Evolutionary conservation across 2,329 filamentous ascomycete genomes (phyloP).

Genomic region (Penicillium verrucosum): DNA sequence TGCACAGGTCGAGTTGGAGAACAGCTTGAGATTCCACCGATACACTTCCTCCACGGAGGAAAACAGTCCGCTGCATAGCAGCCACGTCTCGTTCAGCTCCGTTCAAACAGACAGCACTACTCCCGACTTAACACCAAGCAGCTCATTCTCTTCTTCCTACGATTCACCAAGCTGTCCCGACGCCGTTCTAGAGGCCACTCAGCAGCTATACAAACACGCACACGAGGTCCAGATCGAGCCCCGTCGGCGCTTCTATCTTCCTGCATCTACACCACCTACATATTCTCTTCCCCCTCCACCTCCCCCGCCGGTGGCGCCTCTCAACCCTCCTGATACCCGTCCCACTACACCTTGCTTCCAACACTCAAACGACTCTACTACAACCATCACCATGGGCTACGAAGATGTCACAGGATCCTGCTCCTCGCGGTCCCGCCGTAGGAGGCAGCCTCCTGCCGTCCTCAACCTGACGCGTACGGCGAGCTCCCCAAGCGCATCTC

Average conservation of each 20-base stretch:
- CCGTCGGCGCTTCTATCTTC: constrained; percentile 25
- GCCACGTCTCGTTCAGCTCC: constrained; percentile 36
- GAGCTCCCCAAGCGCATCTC: constrained; percentile 14
- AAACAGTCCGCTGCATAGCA: constrained; percentile 24
- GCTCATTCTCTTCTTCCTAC: constrained; percentile 39
- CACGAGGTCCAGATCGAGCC: constrained; percentile 16
- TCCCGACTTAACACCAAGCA: constrained; percentile 39
- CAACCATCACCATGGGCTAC: constrained; percentile 33
- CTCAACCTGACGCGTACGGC: constrained; percentile 28
- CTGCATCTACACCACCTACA: constrained; percentile 23
- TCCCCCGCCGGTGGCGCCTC: constrained; percentile 22
- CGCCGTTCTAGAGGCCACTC: constrained; percentile 25
- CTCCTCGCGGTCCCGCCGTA: constrained; percentile 28
- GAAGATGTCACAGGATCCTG: constrained; percentile 22
- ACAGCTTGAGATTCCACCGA: constrained; percentile 29
- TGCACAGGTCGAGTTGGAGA: constrained; percentile 32
- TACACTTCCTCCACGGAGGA: constrained; percentile 25
- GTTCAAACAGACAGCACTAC: constrained; percentile 30
- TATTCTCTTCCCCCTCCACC: constrained; percentile 23
- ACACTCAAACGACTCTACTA: constrained; percentile 25
- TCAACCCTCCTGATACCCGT: constrained; percentile 24
- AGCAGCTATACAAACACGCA: constrained; percentile 29
- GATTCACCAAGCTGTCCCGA: constrained; percentile 32
- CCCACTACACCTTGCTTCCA: constrained; percentile 17
- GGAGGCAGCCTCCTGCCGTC: constrained; percentile 32